Base-by-base conservation (phyloP, 169 alveolate genomes). In the Plasmodium blacklocki region DNA sequence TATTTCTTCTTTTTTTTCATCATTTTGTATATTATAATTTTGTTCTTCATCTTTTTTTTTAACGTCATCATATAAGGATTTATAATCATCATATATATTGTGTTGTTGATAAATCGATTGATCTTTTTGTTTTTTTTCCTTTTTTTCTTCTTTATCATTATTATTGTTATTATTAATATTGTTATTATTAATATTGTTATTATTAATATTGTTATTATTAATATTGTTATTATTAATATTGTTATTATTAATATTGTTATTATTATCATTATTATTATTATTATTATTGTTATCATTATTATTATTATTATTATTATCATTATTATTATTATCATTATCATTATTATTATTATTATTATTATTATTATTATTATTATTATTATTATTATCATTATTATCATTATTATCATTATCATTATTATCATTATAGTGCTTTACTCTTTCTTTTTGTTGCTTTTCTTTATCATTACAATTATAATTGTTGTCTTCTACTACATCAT, bases 101-200 rank as follows among this genome's bases (percentile, higher is more conserved):
- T 32, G 45, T 32, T 32, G 45, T 7, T 32, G 45, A 6, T 32
- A 32, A 32, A 0, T 32, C 2, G 45, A 32, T 32, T 5, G 45
- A 32, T 32, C 5, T 32, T 32, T 32, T 32, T 32, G 4, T 32
- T 4, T 32, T 32, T 32, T 5, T 32, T n/a, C n/a, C n/a, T 39
- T 19, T 54, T 47, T 32, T 43, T 72, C 85, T 2, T 60, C 49
- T 6, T 50, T 60, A 49, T 56, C 9, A 72, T 60, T 50, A 72
- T 50, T 58, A n/a, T 72, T n/a, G 19, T 15, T 19, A 4, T 4
- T 59, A 9, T 59, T 59, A 0, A 19, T 9, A 59, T 59, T 19
- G 19, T 59, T 2, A 5, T 19, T n/a, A 2, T 58, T 9, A 58
- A 3, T 9, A 2, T 58, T 58, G 6, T 58, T 2, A 58, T 58